Conservation (phyloP, 257 asterid species). For the Nicotiana attenuata region DNA sequence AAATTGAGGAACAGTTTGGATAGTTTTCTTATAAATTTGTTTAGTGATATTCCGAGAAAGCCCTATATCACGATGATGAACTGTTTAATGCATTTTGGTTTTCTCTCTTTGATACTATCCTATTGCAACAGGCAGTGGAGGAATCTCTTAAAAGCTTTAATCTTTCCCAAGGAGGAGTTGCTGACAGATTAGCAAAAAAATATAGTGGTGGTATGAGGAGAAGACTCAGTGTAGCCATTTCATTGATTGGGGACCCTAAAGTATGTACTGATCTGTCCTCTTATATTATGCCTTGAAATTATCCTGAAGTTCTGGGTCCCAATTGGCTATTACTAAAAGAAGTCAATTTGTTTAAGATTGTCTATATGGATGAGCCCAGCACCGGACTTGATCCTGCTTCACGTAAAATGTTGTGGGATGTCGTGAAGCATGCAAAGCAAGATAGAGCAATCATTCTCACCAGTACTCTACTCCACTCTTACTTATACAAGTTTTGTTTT, state of each 20-base stretch:
- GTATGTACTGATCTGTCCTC: neutral
- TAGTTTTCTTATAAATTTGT: neutral
- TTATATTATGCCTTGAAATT: neutral
- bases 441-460: conserved; percentile 21
- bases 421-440: conserved; percentile 19
- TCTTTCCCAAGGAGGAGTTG: conserved; percentile 82
- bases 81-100: neutral
- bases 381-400: conserved; percentile 31
- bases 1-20: neutral
- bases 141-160: conserved; percentile 90
- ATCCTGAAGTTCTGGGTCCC: neutral
- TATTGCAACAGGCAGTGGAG: conserved; percentile 70
- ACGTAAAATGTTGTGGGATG: conserved; percentile 22
- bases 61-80: neutral
- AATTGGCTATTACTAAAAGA: neutral
- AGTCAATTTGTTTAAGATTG: conserved; percentile 9
- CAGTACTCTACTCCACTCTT: conserved; percentile 4
- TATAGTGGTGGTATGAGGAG: conserved; percentile 46
- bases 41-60: conserved; percentile 6
- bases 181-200: conserved; percentile 78
- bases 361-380: conserved; percentile 28
- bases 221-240: conserved; percentile 37
- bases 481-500: neutral
- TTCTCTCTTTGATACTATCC: neutral
- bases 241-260: conserved; percentile 40